These are phyloP conservation scores for Acarospora socialis DNA, from an alignment of 2,329 filamentous ascomycete genomes.

Conservation along the genomic window DNA sequence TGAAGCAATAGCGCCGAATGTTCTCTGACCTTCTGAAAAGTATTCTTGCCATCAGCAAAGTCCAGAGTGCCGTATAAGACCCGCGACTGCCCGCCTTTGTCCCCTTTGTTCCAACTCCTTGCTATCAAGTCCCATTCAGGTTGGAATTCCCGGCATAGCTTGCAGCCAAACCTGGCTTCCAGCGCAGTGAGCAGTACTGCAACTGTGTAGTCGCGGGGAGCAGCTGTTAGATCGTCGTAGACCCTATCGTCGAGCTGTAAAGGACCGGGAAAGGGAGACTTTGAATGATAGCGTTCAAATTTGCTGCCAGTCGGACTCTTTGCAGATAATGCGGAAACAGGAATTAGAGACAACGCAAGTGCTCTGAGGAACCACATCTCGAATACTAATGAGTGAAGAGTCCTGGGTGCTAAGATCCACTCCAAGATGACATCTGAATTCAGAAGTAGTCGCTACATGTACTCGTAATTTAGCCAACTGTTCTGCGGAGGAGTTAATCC, in stretches of 20 bases:
- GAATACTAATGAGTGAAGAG: slow-evolving; percentile 14
- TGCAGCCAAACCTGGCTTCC: slow-evolving; percentile 69
- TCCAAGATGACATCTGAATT: too few species aligned
- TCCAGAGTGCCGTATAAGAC: slow-evolving; percentile 75
- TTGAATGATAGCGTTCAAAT: slow-evolving; percentile 57
- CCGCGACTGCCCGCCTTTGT: slow-evolving; percentile 57
- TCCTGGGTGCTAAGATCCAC: too few species aligned
- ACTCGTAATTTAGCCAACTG: too few species aligned
- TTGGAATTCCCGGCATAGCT: slow-evolving; percentile 79
- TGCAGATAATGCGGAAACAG: slow-evolving; percentile 37
- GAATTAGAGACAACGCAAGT: slow-evolving; percentile 47
- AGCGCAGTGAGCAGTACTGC: slow-evolving; percentile 76
- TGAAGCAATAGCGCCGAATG: slow-evolving; percentile 3
- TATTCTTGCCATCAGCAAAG: slow-evolving; percentile 68
- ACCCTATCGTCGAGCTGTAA: slow-evolving; percentile 63
- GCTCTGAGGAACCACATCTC: slow-evolving; percentile 56
- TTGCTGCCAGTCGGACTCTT: slow-evolving; percentile 51
- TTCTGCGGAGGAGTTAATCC: too few species aligned
- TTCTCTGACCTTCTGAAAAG: slow-evolving; percentile 63
- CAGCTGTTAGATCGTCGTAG: slow-evolving; percentile 61
- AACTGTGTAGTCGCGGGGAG: slow-evolving; percentile 70
- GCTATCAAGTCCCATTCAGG: slow-evolving; percentile 83
- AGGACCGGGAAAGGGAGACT: slow-evolving; percentile 46
- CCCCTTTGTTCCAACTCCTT: slow-evolving; percentile 75
- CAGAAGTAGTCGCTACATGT: too few species aligned